Evolutionary conservation across 1,284 basidiomycete species (phyloP).

Genomic region (Fomitopsis betulina): DNA sequence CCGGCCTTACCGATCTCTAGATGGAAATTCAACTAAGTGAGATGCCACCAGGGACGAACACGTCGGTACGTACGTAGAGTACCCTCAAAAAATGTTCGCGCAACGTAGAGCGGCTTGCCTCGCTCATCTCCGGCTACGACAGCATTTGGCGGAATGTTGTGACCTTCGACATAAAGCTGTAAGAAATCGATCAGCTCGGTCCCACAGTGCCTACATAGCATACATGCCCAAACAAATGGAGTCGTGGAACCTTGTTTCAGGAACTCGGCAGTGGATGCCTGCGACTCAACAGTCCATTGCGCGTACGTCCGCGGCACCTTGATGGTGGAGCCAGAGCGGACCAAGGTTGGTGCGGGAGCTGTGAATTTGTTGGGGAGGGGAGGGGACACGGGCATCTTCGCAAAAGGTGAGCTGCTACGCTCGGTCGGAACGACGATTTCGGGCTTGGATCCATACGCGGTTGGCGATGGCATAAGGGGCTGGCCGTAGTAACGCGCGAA

Average conservation of each 20-base stretch:
- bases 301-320: background rate
- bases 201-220: too few relatives aligned
- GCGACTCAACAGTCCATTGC: background rate
- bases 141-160: background rate
- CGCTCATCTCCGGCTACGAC: conserved; percentile 1
- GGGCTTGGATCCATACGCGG: background rate
- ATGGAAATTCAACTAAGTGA: background rate
- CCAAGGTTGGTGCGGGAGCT: background rate
- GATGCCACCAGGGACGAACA: background rate
- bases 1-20: background rate
- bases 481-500: background rate
- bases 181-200: background rate
- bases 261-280: background rate
- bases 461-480: background rate
- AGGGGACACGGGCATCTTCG: background rate
- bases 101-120: conserved; percentile 1
- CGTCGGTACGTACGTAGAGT: background rate
- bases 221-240: background rate
- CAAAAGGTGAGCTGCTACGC: background rate
- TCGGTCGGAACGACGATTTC: background rate
- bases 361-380: background rate
- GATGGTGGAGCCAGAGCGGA: background rate
- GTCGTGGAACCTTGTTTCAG: background rate
- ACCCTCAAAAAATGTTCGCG: background rate
- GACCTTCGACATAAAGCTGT: background rate